A percentile compares a stretch with the other conserved stretches of the same genome.
Evolutionary conservation across 2,329 filamentous ascomycete genomes (phyloP).

Genomic region (Lasiodiplodia sp.): DNA sequence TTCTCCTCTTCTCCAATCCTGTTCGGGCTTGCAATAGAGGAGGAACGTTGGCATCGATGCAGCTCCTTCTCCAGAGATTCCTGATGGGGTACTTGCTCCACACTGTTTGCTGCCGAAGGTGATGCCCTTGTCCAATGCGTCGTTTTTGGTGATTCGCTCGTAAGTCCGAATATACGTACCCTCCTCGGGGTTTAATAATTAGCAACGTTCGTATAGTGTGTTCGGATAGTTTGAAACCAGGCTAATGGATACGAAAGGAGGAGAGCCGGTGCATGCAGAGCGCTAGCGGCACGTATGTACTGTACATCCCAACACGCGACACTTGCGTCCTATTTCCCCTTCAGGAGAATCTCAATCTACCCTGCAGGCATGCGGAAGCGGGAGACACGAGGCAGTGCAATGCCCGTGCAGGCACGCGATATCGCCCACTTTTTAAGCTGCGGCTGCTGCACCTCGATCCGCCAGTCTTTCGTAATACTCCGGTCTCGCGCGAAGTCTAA

Average conservation of each 20-base stretch:
- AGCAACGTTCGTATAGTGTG: neutral
- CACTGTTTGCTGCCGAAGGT: neutral
- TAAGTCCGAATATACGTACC: neutral
- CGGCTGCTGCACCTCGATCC: too few relatives aligned
- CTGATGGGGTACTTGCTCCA: neutral
- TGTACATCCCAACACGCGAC: neutral
- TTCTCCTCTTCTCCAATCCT: too few relatives aligned
- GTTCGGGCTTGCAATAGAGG: too few relatives aligned
- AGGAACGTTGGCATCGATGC: neutral
- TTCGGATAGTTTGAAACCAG: neutral
- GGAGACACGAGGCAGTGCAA: neutral
- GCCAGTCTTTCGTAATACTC: too few relatives aligned
- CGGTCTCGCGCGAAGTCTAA: too few relatives aligned
- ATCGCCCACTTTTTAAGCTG: too few relatives aligned
- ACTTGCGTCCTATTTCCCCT: neutral
- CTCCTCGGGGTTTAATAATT: neutral
- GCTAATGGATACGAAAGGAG: neutral
- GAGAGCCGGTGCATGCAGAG: neutral
- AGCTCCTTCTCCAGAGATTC: neutral
- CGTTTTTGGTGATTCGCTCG: neutral
- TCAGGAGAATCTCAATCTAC: neutral
- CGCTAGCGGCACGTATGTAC: neutral
- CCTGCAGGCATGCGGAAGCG: neutral
- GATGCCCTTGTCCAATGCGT: neutral
- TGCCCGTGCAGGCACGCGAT: too few relatives aligned